Evolutionary conservation across 805 yeast species (phyloP), one percentile per base, ranked within the genome.

Genomic region (Sugiyamaella valdiviana): DNA sequence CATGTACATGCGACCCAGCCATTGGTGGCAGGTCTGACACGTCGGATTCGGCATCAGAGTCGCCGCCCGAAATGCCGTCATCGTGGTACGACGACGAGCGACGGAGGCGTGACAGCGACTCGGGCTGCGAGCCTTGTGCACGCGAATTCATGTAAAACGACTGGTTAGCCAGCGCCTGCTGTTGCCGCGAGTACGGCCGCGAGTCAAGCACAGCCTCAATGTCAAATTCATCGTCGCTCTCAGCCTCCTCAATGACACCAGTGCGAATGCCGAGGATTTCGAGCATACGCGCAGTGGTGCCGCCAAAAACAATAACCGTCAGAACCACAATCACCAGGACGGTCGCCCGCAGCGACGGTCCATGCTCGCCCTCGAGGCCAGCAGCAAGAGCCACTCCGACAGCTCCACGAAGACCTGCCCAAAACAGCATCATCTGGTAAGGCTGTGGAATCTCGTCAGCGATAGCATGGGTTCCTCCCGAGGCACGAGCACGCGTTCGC

Each of bases 381-480:
- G 95, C 88, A 0, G 99, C 99, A 60, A 93, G 76, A 0, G 99
- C 99, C 3, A 93, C 99, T 55, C 99, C 99, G 32, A 93, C 99
- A 0, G 99, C 99, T 51, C 99, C 99, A 62, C 99, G 76, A 49
- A 93, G 73, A 2, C 99, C 99, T 2, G 99, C 99, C 99, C 99
- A 93, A 65, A 93, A 93, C 44, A 91, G 88, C 99, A 93, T 93
- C 86, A 89, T 88, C 69, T 93, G 99, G 66, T 93, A 93, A 52
- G 84, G 87, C 60, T 87, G 91, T 21, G 96, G 93, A 53, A 93
- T 89, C 68, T 91, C 98, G 59, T 89, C 96, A 1, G 85, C 84
- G 9, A 76, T 68, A 2, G 60, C 63, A 9, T 35, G 29, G 21
- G 23, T 46, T 23, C 46, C 24, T 14, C 39, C 36, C 2, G 45